These are phyloP conservation scores for Cyclostephanos tholiformis DNA, from an alignment of 108 stramenopile species.

Conservation along the genomic window DNA sequence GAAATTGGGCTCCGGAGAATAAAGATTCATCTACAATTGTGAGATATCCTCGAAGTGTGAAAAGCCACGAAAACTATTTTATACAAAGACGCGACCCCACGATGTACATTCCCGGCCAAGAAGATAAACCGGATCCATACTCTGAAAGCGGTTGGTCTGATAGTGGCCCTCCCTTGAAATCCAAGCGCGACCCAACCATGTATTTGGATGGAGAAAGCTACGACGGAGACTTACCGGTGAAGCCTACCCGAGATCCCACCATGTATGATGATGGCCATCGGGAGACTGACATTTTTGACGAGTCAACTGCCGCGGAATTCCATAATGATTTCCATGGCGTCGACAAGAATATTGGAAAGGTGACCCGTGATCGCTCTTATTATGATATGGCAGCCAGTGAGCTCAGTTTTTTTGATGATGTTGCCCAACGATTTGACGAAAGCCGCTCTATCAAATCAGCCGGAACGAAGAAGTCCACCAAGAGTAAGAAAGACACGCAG, in stretches of 20 bases:
- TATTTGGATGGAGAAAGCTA: background rate
- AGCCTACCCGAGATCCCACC: background rate
- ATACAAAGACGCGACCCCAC: constrained; percentile 15
- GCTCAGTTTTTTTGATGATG: background rate
- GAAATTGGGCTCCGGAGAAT: background rate
- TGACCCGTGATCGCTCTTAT: no score
- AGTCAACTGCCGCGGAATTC: background rate
- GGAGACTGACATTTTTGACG: background rate
- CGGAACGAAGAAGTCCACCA: background rate
- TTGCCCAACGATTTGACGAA: background rate
- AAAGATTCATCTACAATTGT: background rate
- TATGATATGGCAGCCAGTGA: background rate
- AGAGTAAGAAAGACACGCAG: background rate
- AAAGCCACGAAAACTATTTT: no score
- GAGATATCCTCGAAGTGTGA: no score
- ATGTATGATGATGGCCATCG: background rate
- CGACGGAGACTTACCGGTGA: background rate
- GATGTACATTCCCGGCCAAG: constrained; percentile 15
- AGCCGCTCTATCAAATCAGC: background rate
- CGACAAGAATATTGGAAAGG: no score
- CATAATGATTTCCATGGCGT: no score
- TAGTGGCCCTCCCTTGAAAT: background rate
- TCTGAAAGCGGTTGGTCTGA: no score
- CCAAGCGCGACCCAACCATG: constrained; percentile 2
- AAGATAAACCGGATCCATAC: constrained; percentile 11